Percentiles rank a stretch among this genome's conserved stretches.
These are phyloP conservation scores for Termitomyces sp. DNA, from an alignment of 768 basidiomycete species.

Conservation along the genomic window DNA sequence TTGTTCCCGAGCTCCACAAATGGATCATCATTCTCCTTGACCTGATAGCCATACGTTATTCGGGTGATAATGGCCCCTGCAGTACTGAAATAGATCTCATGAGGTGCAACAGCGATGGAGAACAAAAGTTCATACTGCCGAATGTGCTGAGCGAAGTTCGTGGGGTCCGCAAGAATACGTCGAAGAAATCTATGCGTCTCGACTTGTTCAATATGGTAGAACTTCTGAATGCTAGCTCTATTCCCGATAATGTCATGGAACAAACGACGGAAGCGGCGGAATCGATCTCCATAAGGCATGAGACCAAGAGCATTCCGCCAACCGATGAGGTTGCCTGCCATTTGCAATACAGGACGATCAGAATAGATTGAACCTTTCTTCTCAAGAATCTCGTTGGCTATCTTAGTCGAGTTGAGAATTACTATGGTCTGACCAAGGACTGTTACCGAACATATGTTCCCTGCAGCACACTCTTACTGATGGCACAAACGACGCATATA, in stretches of 20 bases:
- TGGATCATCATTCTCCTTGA: slow-evolving; percentile 42
- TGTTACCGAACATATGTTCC: slow-evolving; percentile 55
- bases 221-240: slow-evolving; percentile 33
- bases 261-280: slow-evolving; percentile 45
- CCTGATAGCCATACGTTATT: slow-evolving; percentile 49
- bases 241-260: slow-evolving; percentile 47
- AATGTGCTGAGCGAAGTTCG: slow-evolving; percentile 38
- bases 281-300: slow-evolving; percentile 45
- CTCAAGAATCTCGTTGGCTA: slow-evolving; percentile 54
- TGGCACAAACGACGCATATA: not conserved
- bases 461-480: slow-evolving; percentile 23
- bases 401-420: slow-evolving; percentile 44
- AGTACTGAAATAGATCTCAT: slow-evolving; percentile 24
- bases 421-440: slow-evolving; percentile 54
- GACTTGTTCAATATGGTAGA: slow-evolving; percentile 34
- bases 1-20: slow-evolving; percentile 32
- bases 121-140: slow-evolving; percentile 31
- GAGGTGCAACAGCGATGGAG: not conserved
- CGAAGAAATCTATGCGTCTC: slow-evolving; percentile 44
- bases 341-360: slow-evolving; percentile 51
- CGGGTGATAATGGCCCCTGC: slow-evolving; percentile 45
- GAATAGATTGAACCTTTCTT: slow-evolving; percentile 55
- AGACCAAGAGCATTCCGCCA: slow-evolving; percentile 52
- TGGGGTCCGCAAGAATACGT: slow-evolving; percentile 39
- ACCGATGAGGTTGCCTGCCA: slow-evolving; percentile 50